Evolutionary conservation across 768 basidiomycete genomes (phyloP).

Genomic region (Xerocomus brunneocitrinus): DNA sequence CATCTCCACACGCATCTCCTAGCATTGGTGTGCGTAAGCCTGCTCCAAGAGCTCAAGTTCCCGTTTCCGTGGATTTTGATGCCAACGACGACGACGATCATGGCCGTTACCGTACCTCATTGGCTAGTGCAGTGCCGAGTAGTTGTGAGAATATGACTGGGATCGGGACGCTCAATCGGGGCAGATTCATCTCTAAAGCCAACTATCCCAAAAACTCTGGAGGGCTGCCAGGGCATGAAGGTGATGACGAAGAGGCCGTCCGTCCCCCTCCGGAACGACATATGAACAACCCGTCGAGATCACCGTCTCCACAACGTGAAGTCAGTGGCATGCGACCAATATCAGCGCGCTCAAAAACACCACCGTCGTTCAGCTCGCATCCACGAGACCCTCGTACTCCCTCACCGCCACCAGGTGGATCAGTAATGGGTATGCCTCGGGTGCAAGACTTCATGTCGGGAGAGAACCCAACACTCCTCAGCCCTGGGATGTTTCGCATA

Average conservation of each 20-base stretch:
- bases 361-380: slow-evolving; percentile 35
- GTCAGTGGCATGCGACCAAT: slow-evolving; percentile 30
- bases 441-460: slow-evolving; percentile 19
- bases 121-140: slow-evolving; percentile 52
- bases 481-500: slow-evolving; percentile 49
- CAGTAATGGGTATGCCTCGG: slow-evolving; percentile 12
- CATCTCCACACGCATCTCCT: slow-evolving; percentile 24
- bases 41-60: slow-evolving; percentile 59
- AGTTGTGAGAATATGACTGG: slow-evolving; percentile 63
- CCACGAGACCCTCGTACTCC: slow-evolving; percentile 23
- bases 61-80: slow-evolving; percentile 50
- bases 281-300: slow-evolving; percentile 15
- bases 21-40: slow-evolving; percentile 54
- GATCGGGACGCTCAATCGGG: slow-evolving; percentile 41
- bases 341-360: slow-evolving; percentile 37
- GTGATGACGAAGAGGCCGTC: slow-evolving; percentile 16
- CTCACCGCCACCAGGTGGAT: slow-evolving; percentile 18
- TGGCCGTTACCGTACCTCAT: slow-evolving; percentile 36
- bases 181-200: slow-evolving; percentile 22
- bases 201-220: slow-evolving; percentile 8
- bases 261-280: slow-evolving; percentile 16
- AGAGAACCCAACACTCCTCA: slow-evolving; percentile 41
- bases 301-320: slow-evolving; percentile 23
- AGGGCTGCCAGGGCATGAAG: slow-evolving; percentile 7
- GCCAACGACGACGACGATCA: slow-evolving; percentile 32